Evolutionary conservation across 345 rosid genomes (phyloP).

Genomic region (Jatropha curcas): DNA sequence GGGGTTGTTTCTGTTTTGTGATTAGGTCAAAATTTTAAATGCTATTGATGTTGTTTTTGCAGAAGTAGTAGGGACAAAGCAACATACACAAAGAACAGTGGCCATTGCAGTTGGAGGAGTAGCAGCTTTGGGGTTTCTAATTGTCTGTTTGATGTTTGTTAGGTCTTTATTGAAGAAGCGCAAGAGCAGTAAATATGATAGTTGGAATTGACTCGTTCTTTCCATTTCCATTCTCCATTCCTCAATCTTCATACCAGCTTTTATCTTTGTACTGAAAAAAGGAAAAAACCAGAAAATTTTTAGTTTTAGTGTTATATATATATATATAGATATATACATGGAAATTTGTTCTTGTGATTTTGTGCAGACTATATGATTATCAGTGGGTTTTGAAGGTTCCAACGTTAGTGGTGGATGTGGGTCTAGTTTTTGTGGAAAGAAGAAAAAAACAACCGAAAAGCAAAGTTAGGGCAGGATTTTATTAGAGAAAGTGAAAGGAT

Average conservation of each 20-base stretch:
- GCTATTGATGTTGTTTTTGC: neutral
- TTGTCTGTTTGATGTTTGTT: slow-evolving; percentile 63
- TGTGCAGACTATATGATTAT: slow-evolving; percentile 13
- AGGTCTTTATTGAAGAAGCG: slow-evolving; percentile 53
- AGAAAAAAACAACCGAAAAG: neutral
- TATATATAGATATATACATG: neutral
- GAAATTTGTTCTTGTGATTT: neutral
- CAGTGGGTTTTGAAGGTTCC: slow-evolving; percentile 5
- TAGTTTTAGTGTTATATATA: too few species aligned
- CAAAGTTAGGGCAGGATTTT: neutral
- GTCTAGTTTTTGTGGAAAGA: neutral
- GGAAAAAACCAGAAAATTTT: neutral
- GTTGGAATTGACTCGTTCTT: slow-evolving; percentile 10
- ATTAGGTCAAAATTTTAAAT: neutral
- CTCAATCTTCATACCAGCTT: neutral
- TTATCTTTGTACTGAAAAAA: neutral
- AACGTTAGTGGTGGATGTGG: neutral
- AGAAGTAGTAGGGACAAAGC: slow-evolving; percentile 29
- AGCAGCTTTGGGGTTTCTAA: slow-evolving; percentile 63
- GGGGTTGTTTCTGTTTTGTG: neutral
- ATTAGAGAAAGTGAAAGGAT: neutral
- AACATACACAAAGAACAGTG: slow-evolving; percentile 64
- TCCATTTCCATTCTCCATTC: neutral
- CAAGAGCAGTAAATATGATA: slow-evolving; percentile 40
- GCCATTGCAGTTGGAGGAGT: slow-evolving; percentile 85